Evolutionary conservation across 352 stramenopile genomes (phyloP).

Genomic region (Phytophthora sp.): DNA sequence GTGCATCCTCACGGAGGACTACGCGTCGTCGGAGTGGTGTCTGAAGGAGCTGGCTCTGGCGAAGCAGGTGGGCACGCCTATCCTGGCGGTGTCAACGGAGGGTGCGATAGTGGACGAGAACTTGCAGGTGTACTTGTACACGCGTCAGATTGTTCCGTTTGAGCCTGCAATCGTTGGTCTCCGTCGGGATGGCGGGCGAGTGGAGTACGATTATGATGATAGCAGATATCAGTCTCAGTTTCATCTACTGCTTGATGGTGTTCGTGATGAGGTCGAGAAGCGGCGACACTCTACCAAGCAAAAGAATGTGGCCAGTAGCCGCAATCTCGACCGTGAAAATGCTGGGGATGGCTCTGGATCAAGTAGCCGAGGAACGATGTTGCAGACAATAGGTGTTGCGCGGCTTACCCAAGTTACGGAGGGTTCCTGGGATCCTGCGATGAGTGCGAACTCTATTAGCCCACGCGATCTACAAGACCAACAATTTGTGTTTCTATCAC

Average conservation of each 20-base stretch:
- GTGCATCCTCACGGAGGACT: constrained; percentile 74
- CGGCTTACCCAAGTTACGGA: not conserved
- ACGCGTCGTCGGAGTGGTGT: constrained; percentile 73
- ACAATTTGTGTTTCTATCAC: constrained; percentile 20
- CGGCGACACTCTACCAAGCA: constrained; percentile 35
- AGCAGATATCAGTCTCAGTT: constrained; percentile 23
- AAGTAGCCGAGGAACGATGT: constrained; percentile 21
- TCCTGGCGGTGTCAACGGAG: constrained; percentile 71
- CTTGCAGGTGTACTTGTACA: constrained; percentile 79
- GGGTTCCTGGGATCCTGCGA: not conserved
- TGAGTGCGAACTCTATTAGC: not conserved
- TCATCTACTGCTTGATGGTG: constrained; percentile 54
- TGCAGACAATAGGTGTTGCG: constrained; percentile 4
- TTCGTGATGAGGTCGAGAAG: constrained; percentile 55
- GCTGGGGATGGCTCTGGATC: not conserved
- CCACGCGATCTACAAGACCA: constrained; percentile 1
- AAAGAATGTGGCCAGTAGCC: constrained; percentile 43
- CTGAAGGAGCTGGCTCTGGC: constrained; percentile 73
- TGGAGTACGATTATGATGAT: constrained; percentile 29
- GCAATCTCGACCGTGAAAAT: not conserved
- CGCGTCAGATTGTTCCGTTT: constrained; percentile 73
- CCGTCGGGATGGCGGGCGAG: not conserved
- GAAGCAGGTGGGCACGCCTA: constrained; percentile 74
- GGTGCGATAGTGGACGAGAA: constrained; percentile 62
- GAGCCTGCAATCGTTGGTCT: constrained; percentile 59